Evolutionary conservation across 2,329 filamentous ascomycete genomes (phyloP).

Genomic region (Penicillium brevicompactum): DNA sequence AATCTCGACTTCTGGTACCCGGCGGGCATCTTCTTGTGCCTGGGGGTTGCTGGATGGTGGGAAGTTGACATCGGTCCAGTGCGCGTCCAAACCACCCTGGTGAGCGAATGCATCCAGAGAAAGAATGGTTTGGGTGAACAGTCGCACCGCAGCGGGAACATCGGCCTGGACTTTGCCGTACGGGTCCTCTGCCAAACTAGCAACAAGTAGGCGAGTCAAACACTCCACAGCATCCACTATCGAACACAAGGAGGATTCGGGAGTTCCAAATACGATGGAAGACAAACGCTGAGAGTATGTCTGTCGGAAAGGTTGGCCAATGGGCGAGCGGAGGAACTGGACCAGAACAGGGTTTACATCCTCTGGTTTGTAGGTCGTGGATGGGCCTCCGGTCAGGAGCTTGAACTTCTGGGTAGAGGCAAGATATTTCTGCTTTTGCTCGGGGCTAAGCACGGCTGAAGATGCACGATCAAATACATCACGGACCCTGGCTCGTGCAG

Average conservation of each 20-base stretch:
- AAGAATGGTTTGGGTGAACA: constrained; percentile 68
- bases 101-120: constrained; percentile 69
- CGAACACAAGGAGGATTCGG: constrained; percentile 68
- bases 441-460: constrained; percentile 41
- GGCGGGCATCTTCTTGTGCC: constrained; percentile 38
- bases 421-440: constrained; percentile 41
- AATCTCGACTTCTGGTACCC: constrained; percentile 67
- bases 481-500: constrained; percentile 40
- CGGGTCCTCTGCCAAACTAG: constrained; percentile 76
- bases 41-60: constrained; percentile 38
- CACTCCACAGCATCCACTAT: constrained; percentile 73
- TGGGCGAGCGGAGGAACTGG: constrained; percentile 50
- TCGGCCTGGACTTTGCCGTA: constrained; percentile 86
- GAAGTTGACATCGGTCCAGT: constrained; percentile 77
- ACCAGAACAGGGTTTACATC: constrained; percentile 53
- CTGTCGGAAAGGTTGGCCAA: constrained; percentile 71
- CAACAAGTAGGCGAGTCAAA: constrained; percentile 68
- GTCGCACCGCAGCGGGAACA: constrained; percentile 72
- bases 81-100: constrained; percentile 51
- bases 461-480: constrained; percentile 43
- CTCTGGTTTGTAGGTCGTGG: constrained; percentile 48
- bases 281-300: constrained; percentile 67
- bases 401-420: constrained; percentile 42
- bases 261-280: constrained; percentile 70
- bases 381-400: constrained; percentile 33